Evolutionary conservation across 2,329 filamentous ascomycete species (phyloP), one percentile per base, ranked within the genome.

Genomic region (Phialocephala subalpina): DNA sequence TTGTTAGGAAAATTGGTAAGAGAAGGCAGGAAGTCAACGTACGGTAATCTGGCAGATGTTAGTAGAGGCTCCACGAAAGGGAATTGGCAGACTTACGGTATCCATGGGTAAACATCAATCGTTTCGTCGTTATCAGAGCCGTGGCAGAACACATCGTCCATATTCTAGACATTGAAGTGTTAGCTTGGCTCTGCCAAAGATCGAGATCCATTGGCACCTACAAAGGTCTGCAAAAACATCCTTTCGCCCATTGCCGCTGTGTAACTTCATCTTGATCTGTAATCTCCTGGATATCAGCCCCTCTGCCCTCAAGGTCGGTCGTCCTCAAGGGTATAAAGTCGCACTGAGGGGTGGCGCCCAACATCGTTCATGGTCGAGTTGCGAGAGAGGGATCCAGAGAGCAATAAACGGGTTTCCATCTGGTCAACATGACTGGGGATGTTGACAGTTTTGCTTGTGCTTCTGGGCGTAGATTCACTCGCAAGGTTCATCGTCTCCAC

Each of bases 21-120:
- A 16, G 16, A 29, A 18, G 40, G 16, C n/a, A 42, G 35, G 18
- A 6, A 3, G 33, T 57, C 25, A 57, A 64, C 69, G 27, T 69
- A 73, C 69, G 71, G 45, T 70, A 73, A 62, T 73, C 71, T 73
- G 42, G 20, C 3, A 61, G 7, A 35, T 49, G 42, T 70, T 66
- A 73, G 68, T 49, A 62, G 12, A 58, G 36, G 9, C 7, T 57
- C 20, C n/a, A 18, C 14, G 40, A 40, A 60, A 49, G n/a, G 12
- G 5, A 1, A 22, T 7, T 47, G 20, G 18, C 4, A 14, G 4
- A 64, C 69, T 62, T 65, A 72, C 71, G 71, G 61, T 67, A 73
- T 18, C 58, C 63, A 66, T 73, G 63, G 25, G 58, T 67, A 25
- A 70, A 61, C 69, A 73, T 67, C 40, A 73, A 49, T 38, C 45